Percentiles rank a stretch among this genome's conserved stretches.
These are phyloP conservation scores for Aquilaria yunnanensis DNA, from an alignment of 345 rosid genomes.

Conservation along the genomic window DNA sequence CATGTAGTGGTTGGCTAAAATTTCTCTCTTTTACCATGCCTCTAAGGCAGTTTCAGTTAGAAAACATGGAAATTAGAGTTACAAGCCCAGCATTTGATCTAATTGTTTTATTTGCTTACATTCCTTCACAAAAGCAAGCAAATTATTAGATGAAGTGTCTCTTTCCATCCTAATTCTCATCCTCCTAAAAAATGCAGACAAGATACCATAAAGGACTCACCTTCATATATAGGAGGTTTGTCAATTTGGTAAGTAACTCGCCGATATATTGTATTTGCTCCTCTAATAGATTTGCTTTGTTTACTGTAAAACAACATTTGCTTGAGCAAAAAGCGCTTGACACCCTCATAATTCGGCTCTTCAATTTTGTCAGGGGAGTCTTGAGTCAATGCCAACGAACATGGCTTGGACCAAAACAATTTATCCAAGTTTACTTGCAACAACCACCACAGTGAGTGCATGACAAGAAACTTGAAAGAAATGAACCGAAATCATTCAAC, in stretches of 20 bases:
- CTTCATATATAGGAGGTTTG: constrained; percentile 75
- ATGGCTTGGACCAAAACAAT: constrained; percentile 81
- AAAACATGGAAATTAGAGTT: no score
- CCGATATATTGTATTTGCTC: constrained; percentile 74
- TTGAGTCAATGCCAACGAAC: constrained; percentile 69
- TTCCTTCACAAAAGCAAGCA: no score
- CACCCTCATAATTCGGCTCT: constrained; percentile 67
- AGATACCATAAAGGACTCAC: constrained; percentile 19
- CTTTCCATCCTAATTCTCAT: no score
- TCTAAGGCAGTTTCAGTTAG: no score
- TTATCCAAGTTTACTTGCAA: constrained; percentile 65
- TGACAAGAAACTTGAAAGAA: neutral
- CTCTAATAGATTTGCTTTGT: constrained; percentile 81
- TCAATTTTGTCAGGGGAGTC: constrained; percentile 69
- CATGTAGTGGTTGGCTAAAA: neutral
- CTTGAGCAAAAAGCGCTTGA: constrained; percentile 49
- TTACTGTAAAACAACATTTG: constrained; percentile 77
- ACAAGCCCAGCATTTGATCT: no score
- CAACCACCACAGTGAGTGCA: no score
- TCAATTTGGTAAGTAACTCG: constrained; percentile 68
- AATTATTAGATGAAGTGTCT: no score
- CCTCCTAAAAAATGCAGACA: neutral
- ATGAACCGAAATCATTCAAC: neutral
- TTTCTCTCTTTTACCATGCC: no score
- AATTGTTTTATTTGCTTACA: no score